Base-by-base conservation (phyloP, 495 filamentous ascomycete genomes). In the Penicillium coprophilum region DNA sequence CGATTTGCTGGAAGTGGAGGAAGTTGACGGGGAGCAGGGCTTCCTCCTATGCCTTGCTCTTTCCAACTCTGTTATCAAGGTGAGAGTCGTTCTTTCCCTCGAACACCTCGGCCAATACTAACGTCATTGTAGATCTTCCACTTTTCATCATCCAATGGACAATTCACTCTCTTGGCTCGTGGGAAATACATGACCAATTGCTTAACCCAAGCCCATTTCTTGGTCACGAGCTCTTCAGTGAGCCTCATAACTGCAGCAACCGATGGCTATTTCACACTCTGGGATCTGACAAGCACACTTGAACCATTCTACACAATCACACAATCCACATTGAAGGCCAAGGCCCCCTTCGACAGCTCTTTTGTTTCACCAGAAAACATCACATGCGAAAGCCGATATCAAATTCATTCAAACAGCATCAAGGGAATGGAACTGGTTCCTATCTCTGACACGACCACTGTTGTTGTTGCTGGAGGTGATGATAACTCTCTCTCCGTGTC, bases 381-480 rank as follows among this genome's bases (percentile, higher is more conserved):
- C 30, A 54, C 62, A 17, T 71, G 71, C 54, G 67, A 72, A 47
- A 68, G 55, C 41, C 67, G 72, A 17, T 64, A 78, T 31, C 77
- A 72, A 55, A 65, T 91, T 39, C 91, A 96, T 60, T 90, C 92
- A 58, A 92, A 80, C 69, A 84, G 85, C 47, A 80, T 94, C 63
- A 92, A 92, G 68, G 71, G 76, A 3, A 48, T 85, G 24, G 66
- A 78, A 6, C 27, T 74, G 12, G 57, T 77, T 2, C 54, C 62
- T 3, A 50, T 70, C 1, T 73, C 65, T 1, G 64, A 60, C n/a
- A 58, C 57, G 1, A 45, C 53, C 3, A 78, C 74, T 28, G 32
- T 93, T 9, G 57, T 93, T 17, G 66, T 86, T n/a, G 87, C 88
- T 0, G 91, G 88, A 15, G 89, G 92, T 6, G 92, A 97, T 59